A percentile compares a stretch with the other conserved stretches of the same genome.
Conservation (phyloP, 768 basidiomycete species). For the Hemileccinum impolitum region DNA sequence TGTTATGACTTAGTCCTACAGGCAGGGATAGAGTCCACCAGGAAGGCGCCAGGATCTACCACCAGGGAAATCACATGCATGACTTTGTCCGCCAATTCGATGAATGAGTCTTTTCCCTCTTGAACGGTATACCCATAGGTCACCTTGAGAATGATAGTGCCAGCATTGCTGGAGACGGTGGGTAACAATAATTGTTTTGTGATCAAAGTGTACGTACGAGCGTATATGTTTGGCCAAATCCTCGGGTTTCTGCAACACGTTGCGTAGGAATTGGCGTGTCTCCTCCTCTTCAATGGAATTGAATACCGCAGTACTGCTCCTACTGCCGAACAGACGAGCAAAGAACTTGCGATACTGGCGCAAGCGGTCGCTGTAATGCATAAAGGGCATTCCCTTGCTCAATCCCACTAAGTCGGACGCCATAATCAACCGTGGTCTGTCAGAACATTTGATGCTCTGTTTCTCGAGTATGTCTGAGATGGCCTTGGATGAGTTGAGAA, state of each 20-base stretch:
- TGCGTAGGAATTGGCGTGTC: constrained; percentile 13
- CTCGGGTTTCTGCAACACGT: constrained; percentile 15
- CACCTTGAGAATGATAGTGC: background rate
- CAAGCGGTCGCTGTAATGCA: constrained; percentile 3
- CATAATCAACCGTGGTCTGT: constrained; percentile 19
- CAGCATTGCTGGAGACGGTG: constrained; percentile 9
- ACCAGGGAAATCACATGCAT: constrained; percentile 13
- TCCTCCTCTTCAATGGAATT: constrained; percentile 20
- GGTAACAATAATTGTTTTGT: background rate
- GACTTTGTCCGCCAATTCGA: constrained; percentile 26
- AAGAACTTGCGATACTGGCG: constrained; percentile 14
- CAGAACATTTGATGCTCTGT: constrained; percentile 51
- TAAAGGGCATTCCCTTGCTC: constrained; percentile 4
- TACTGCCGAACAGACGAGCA: constrained; percentile 10
- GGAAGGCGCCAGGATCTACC: constrained; percentile 7
- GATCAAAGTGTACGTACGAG: constrained; percentile 7
- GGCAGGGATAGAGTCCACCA: constrained; percentile 23
- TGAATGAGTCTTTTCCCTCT: constrained; percentile 35
- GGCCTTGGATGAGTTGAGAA: constrained; percentile 43
- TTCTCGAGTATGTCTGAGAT: constrained; percentile 50
- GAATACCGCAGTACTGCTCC: constrained; percentile 4
- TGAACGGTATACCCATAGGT: constrained; percentile 40
- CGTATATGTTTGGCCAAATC: constrained; percentile 19
- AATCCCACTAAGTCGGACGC: constrained; percentile 19
- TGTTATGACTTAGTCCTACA: constrained; percentile 5